Conservation (phyloP, 2,329 filamentous ascomycete genomes). For the Teratosphaeria epicoccoides region DNA sequence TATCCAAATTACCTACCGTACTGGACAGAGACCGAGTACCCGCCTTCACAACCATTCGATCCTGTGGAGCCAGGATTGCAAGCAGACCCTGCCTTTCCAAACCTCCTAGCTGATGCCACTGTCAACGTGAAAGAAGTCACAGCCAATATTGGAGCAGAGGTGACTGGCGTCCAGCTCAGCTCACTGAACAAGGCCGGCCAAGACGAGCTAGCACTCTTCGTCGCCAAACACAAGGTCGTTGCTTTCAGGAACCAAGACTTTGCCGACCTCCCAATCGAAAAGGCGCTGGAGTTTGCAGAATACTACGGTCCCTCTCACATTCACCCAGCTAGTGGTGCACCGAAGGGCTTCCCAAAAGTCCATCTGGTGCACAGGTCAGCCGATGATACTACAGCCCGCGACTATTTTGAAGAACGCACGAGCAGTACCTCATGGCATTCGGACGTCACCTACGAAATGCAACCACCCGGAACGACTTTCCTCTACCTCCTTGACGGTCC, state of each 20-base stretch:
- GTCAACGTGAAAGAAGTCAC: conserved; percentile 53
- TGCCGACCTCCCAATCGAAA: conserved; percentile 53
- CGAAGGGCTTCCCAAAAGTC: conserved; percentile 61
- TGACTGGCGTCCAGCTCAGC: conserved; percentile 61
- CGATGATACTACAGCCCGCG: conserved; percentile 48
- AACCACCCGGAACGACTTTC: conserved; percentile 84
- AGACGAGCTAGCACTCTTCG: conserved; percentile 64
- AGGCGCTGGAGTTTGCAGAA: conserved; percentile 57
- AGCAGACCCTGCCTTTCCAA: conserved; percentile 57
- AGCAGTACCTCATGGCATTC: conserved; percentile 56
- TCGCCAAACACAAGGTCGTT: conserved; percentile 68
- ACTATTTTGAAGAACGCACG: conserved; percentile 59
- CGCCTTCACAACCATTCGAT: conserved; percentile 57
- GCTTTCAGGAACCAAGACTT: conserved; percentile 65
- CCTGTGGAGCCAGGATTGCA: conserved; percentile 68
- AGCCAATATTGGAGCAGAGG: conserved; percentile 62
- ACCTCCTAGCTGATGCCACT: conserved; percentile 50
- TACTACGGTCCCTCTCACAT: conserved; percentile 79
- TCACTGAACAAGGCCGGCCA: conserved; percentile 57
- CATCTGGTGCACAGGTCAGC: conserved; percentile 69
- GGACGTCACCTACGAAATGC: conserved; percentile 77
- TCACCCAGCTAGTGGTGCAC: conserved; percentile 66
- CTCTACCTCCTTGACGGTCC: conserved; percentile 79
- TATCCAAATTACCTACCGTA: conserved; percentile 54
- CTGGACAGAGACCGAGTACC: conserved; percentile 37